A percentile compares a stretch with the other conserved stretches of the same genome.
Evolutionary conservation across 73 alveolate species (phyloP).

Genomic region (Blepharisma stoltei): DNA sequence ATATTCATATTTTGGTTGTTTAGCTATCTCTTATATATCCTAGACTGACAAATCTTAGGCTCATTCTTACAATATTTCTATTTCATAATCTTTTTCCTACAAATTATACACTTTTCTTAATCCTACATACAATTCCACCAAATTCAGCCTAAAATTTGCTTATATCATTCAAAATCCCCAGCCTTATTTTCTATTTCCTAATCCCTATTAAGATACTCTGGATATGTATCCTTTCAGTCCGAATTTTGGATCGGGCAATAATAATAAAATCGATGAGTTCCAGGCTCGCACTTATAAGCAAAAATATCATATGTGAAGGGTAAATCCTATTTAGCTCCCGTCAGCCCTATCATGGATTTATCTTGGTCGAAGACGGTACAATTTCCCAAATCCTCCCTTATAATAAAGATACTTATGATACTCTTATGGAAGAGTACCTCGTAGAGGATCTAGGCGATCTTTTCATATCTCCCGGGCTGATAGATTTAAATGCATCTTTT

Average conservation of each 20-base stretch:
- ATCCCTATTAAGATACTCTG: background rate
- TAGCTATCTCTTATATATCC: too few relatives aligned
- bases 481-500: conserved; percentile 6
- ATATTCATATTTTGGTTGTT: too few relatives aligned
- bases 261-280: background rate
- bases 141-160: too few relatives aligned
- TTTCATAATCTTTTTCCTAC: too few relatives aligned
- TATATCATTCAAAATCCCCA: background rate
- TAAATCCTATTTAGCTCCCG: background rate
- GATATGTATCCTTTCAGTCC: background rate
- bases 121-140: too few relatives aligned
- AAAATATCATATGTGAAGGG: background rate
- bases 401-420: background rate
- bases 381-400: background rate
- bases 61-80: too few relatives aligned
- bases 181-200: background rate
- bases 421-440: background rate
- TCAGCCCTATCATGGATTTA: background rate
- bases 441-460: conserved; percentile 16
- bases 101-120: too few relatives aligned
- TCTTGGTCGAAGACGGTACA: background rate
- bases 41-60: too few relatives aligned
- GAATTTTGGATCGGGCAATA: background rate
- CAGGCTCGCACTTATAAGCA: conserved; percentile 12
- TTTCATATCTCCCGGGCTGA: conserved; percentile 4